Percentiles rank a stretch among this genome's conserved stretches.
phyloP scores from a whole-genome alignment of 176 grass and related monocot genomes.

The Areca catechu region DNA sequence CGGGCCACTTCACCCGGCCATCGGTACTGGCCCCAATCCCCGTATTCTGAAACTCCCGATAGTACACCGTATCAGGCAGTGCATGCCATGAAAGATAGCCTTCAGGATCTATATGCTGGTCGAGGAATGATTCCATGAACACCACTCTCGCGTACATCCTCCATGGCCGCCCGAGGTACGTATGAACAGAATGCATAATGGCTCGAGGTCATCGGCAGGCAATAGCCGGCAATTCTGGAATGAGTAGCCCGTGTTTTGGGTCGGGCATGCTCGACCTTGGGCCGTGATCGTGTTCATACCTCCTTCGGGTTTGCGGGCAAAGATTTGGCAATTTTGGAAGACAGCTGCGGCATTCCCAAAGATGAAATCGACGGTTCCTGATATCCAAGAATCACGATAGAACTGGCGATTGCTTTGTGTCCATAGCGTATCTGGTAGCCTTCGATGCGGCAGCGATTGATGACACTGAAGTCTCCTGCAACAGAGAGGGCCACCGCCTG shows the following conservation, averaged over 20 bases:
- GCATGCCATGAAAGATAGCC: conserved; percentile 52
- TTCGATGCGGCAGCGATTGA: no score
- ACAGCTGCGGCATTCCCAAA: conserved; percentile 45
- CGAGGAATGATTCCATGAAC: conserved; percentile 38
- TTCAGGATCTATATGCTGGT: conserved; percentile 23
- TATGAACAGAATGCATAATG: conserved; percentile 16
- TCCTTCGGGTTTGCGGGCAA: conserved; percentile 34
- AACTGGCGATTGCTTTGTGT: no score
- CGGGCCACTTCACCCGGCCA: conserved; percentile 33
- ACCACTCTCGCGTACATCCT: conserved; percentile 51
- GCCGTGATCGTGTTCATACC: conserved; percentile 46
- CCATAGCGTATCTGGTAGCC: no score
- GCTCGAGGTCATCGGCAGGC: conserved; percentile 35
- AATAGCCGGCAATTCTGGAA: conserved; percentile 39
- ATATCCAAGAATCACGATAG: no score
- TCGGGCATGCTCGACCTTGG: conserved; percentile 54
- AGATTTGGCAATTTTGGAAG: conserved; percentile 42
- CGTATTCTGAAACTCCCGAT: conserved; percentile 39
- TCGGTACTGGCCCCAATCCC: conserved; percentile 29
- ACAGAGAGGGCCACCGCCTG: conserved; percentile 16
- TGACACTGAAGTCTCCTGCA: no score
- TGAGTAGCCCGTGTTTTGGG: conserved; percentile 53
- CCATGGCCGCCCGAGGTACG: conserved; percentile 52
- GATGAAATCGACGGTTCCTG: conserved; percentile 35
- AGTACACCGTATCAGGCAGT: conserved; percentile 38